Evolutionary conservation across 371 early-diverging fungal genomes (phyloP).

Genomic region (Mortierella sp.): DNA sequence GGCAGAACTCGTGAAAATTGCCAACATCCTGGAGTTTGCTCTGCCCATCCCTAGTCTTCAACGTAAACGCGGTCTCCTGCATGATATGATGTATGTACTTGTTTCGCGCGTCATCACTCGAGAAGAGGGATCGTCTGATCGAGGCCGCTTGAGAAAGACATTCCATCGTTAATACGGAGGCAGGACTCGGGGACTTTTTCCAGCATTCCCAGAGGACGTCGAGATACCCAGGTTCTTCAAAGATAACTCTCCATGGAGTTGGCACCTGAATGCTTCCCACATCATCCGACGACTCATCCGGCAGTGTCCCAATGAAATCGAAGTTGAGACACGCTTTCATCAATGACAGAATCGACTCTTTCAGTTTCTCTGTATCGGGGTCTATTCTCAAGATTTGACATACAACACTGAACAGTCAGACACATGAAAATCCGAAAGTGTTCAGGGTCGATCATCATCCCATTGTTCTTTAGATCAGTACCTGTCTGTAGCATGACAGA

Average conservation of each 20-base stretch:
- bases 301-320: slow-evolving; percentile 89
- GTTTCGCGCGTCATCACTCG: slow-evolving; percentile 74
- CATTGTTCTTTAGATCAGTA: neutral
- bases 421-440: too few relatives aligned
- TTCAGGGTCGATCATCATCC: too few relatives aligned
- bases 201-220: slow-evolving; percentile 81
- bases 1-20: slow-evolving; percentile 89
- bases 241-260: slow-evolving; percentile 81
- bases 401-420: too few relatives aligned
- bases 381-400: slow-evolving; percentile 23
- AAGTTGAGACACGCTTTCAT: slow-evolving; percentile 80
- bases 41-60: slow-evolving; percentile 67
- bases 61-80: slow-evolving; percentile 76
- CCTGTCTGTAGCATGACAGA: slow-evolving; percentile 24
- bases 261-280: slow-evolving; percentile 85
- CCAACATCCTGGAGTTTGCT: slow-evolving; percentile 70
- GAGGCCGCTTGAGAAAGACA: slow-evolving; percentile 84
- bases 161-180: slow-evolving; percentile 75
- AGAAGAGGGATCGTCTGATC: slow-evolving; percentile 88
- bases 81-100: slow-evolving; percentile 77
- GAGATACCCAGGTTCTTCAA: slow-evolving; percentile 77
- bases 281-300: slow-evolving; percentile 91
- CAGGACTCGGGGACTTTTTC: slow-evolving; percentile 39
- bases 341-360: slow-evolving; percentile 71
- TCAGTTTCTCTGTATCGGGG: slow-evolving; percentile 63